Conservation (phyloP, 306 rosid genomes). For the Ormosia semicastrata region DNA sequence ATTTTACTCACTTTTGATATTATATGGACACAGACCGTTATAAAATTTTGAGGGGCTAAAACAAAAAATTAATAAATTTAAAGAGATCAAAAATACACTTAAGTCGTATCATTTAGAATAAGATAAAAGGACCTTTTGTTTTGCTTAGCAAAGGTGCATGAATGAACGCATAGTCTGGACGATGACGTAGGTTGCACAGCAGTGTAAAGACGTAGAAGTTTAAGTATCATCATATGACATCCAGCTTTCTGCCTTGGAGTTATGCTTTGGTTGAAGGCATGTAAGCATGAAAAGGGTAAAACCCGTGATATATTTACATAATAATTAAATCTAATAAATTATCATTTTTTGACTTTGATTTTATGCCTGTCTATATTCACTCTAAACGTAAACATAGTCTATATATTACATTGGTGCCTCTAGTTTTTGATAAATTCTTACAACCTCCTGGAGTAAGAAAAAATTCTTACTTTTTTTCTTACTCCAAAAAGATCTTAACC, state of each 20-base stretch:
- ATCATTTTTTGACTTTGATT: neutral
- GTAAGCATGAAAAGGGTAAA: neutral
- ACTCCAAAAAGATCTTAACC: too few species aligned
- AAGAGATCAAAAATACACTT: too few species aligned
- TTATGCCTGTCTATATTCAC: neutral
- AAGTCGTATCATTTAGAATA: neutral
- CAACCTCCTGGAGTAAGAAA: too few species aligned
- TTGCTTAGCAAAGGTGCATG: neutral
- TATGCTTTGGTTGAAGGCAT: neutral
- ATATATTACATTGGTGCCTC: neutral
- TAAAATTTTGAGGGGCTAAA: too few species aligned
- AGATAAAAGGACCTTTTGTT: neutral
- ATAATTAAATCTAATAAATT: neutral
- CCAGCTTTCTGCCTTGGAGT: neutral
- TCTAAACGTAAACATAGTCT: neutral
- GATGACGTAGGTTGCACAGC: neutral
- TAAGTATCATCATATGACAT: neutral
- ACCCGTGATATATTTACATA: neutral
- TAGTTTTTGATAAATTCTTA: neutral
- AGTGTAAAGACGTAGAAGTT: neutral
- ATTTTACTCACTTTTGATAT: too few species aligned
- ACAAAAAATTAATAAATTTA: too few species aligned
- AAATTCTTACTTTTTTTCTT: too few species aligned
- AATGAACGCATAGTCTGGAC: neutral
- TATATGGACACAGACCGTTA: too few species aligned